Percentiles rank a stretch among this genome's conserved stretches.
Conservation (phyloP, 176 grass and related monocot genomes). For the Bromus sterilis region DNA sequence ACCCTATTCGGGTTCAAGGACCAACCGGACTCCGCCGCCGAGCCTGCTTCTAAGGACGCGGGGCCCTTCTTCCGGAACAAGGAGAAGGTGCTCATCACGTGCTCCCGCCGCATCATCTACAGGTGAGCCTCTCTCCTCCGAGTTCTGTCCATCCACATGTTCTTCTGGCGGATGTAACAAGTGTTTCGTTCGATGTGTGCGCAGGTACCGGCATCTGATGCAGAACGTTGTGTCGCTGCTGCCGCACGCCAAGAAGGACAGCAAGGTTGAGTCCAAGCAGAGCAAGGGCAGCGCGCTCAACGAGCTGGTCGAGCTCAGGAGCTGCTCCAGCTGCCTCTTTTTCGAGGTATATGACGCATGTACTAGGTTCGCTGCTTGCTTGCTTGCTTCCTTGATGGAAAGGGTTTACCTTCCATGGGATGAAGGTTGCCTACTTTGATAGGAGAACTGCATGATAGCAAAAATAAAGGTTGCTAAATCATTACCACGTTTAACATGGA, state of each 20-base stretch:
- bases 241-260: constrained; percentile 91
- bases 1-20: constrained; percentile 85
- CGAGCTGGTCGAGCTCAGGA: constrained; percentile 85
- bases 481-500: not conserved
- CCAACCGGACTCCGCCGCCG: not conserved
- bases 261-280: constrained; percentile 89
- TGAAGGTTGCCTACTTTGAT: not conserved
- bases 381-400: not conserved
- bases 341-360: constrained; percentile 66
- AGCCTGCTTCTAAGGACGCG: not conserved
- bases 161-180: not conserved
- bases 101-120: constrained; percentile 83
- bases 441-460: not conserved
- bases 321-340: constrained; percentile 77
- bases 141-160: not conserved
- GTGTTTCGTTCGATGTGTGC: not conserved
- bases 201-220: constrained; percentile 89
- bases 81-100: constrained; percentile 90
- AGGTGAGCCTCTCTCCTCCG: constrained; percentile 14
- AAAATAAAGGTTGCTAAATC: not conserved
- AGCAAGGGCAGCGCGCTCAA: constrained; percentile 76
- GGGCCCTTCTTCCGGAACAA: constrained; percentile 53
- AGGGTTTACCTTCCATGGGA: not conserved
- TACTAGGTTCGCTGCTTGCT: not conserved
- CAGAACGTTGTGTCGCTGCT: constrained; percentile 65